A percentile compares a stretch with the other conserved stretches of the same genome.
Evolutionary conservation across 2,329 filamentous ascomycete species (phyloP).

Genomic region (Ceratocystis cacaofunesta): DNA sequence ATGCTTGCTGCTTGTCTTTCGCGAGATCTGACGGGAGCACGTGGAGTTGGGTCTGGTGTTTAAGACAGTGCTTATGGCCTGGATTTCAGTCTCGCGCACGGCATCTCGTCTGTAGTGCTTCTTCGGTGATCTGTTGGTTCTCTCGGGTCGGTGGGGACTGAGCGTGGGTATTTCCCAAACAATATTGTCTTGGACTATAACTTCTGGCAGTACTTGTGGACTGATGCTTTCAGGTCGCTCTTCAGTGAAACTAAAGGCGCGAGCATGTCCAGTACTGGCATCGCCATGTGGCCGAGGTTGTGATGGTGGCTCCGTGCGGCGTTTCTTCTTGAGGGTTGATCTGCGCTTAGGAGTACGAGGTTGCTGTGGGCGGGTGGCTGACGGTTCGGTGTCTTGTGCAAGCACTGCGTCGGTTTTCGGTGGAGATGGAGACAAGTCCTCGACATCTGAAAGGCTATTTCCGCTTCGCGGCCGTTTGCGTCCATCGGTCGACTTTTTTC

Average conservation of each 20-base stretch:
- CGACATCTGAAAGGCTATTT: conserved; percentile 39
- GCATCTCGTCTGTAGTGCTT: conserved; percentile 33
- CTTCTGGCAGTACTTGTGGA: conserved; percentile 23
- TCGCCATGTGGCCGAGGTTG: conserved; percentile 20
- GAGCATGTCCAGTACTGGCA: conserved; percentile 20
- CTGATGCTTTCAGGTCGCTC: conserved; percentile 41
- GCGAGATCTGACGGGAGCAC: conserved; percentile 40
- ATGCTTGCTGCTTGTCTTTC: conserved; percentile 43
- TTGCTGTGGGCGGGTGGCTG: conserved; percentile 18
- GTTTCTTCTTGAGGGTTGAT: conserved; percentile 27
- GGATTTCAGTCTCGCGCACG: conserved; percentile 74
- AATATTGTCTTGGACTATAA: conserved; percentile 1
- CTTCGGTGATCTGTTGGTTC: conserved; percentile 8
- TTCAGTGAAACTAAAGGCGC: conserved; percentile 48
- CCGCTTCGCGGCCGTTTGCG: conserved; percentile 42
- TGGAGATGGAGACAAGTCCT: conserved; percentile 25
- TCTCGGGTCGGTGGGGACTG: conserved; percentile 13
- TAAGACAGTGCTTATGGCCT: conserved; percentile 59
- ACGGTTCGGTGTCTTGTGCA: conserved; percentile 17
- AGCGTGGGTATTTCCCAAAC: conserved; percentile 15
- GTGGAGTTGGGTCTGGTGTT: conserved; percentile 39
- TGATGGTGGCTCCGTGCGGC: conserved; percentile 34
- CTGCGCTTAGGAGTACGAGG: conserved; percentile 18
- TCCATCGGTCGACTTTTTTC: conserved; percentile 26
- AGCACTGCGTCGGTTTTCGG: conserved; percentile 20